Percentiles rank a stretch among this genome's conserved stretches.
Conservation (phyloP, 140 eudicot genomes). For the Flaveria floridana region DNA sequence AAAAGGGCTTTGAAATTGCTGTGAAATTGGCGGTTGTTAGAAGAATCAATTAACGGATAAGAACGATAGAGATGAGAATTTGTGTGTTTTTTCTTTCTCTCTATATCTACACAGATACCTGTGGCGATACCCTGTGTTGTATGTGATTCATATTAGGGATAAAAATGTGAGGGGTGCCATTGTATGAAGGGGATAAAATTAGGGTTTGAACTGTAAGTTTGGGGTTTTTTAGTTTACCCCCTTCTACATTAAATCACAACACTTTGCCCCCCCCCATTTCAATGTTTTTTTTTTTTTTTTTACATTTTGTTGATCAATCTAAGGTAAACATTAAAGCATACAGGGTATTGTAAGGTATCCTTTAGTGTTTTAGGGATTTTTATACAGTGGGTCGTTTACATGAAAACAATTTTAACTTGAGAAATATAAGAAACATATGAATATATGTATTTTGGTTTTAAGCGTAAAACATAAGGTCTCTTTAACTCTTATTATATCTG, state of each 20-base stretch:
- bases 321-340: no score
- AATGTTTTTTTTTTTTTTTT: background rate
- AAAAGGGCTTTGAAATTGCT: slow-evolving; percentile 31
- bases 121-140: slow-evolving; percentile 31
- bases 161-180: slow-evolving; percentile 26
- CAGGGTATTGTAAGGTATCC: no score
- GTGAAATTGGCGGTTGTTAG: slow-evolving; percentile 35
- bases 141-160: slow-evolving; percentile 38
- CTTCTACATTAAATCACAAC: background rate
- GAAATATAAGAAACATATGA: no score
- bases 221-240: background rate
- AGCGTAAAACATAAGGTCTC: no score
- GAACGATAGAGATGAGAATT: slow-evolving; percentile 33
- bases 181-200: background rate
- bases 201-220: slow-evolving; percentile 31
- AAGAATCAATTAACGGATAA: slow-evolving; percentile 42
- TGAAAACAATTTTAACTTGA: no score
- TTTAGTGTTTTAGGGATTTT: no score
- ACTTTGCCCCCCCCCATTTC: background rate
- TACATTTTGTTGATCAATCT: no score
- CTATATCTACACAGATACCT: slow-evolving; percentile 28
- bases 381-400: no score
- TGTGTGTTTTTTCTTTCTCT: slow-evolving; percentile 29
- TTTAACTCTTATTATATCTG: no score
- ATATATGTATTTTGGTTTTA: no score